Conservation (phyloP, 768 basidiomycete genomes). For the Dendrothele bispora region DNA sequence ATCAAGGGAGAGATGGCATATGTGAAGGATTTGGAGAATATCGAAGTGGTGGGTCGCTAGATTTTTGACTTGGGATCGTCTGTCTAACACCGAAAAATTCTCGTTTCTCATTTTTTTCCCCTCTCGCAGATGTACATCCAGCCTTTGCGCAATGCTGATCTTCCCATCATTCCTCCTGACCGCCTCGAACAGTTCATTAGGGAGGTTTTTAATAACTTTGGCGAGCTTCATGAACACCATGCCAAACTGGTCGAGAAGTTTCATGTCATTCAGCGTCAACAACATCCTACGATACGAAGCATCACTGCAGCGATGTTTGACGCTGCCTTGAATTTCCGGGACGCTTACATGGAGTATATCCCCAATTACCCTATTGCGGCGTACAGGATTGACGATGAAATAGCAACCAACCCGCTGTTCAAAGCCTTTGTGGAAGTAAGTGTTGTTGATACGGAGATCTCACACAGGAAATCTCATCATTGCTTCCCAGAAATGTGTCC, state of each 20-base stretch:
- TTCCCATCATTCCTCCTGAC: constrained; percentile 75
- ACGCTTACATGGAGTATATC: constrained; percentile 91
- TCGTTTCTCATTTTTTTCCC: not conserved
- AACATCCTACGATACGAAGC: constrained; percentile 76
- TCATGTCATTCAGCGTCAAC: constrained; percentile 84
- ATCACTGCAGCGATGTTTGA: constrained; percentile 85
- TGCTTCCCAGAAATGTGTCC: constrained; percentile 39
- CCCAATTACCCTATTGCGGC: constrained; percentile 93
- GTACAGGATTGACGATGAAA: constrained; percentile 85
- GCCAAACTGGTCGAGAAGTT: constrained; percentile 75
- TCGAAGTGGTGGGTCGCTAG: constrained; percentile 59
- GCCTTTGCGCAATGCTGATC: constrained; percentile 69
- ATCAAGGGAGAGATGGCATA: constrained; percentile 97
- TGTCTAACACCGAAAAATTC: constrained; percentile 1
- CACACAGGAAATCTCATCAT: constrained; percentile 10
- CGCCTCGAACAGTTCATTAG: constrained; percentile 74
- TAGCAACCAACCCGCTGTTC: constrained; percentile 79
- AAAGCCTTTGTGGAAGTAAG: constrained; percentile 79
- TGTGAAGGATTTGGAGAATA: constrained; percentile 87
- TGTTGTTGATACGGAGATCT: constrained; percentile 36
- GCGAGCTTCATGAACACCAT: constrained; percentile 74
- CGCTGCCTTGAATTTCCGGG: constrained; percentile 89
- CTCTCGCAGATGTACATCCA: constrained; percentile 72
- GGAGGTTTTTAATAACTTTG: constrained; percentile 89
- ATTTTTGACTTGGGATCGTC: not conserved